Percentiles rank a stretch among this genome's conserved stretches.
Evolutionary conservation across 1,284 basidiomycete species (phyloP).

Genomic region (Pseudozyma hubeiensis): DNA sequence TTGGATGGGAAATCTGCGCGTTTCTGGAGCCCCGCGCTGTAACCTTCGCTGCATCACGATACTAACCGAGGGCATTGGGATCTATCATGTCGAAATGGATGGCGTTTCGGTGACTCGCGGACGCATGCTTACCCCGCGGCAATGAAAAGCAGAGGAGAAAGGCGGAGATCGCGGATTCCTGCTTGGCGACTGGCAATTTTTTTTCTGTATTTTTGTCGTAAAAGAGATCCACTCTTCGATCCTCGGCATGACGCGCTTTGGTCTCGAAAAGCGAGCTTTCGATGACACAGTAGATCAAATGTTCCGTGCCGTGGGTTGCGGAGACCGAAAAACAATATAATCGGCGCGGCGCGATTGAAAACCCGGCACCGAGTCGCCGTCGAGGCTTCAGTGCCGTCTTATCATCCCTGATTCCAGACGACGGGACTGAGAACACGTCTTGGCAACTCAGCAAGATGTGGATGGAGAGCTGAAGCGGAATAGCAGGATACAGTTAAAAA

Average conservation of each 20-base stretch:
- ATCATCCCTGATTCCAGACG: too few relatives aligned
- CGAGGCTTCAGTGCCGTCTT: not conserved
- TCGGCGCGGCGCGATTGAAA: not conserved
- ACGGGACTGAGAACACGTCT: too few relatives aligned
- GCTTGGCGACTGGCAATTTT: too few relatives aligned
- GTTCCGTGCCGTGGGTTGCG: conserved; percentile 31
- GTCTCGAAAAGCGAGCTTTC: too few relatives aligned
- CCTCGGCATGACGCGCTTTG: conserved; percentile 14
- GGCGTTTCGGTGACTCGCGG: conserved; percentile 1
- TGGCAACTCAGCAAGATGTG: too few relatives aligned
- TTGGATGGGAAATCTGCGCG: too few relatives aligned
- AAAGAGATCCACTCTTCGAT: conserved; percentile 1
- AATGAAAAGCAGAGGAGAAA: not conserved
- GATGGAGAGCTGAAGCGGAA: too few relatives aligned
- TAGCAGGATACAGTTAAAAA: too few relatives aligned
- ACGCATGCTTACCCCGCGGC: not conserved
- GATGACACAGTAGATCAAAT: not conserved
- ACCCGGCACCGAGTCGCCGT: not conserved
- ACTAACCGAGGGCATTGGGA: too few relatives aligned
- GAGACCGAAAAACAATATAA: conserved; percentile 6
- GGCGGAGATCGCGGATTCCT: not conserved
- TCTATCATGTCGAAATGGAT: too few relatives aligned
- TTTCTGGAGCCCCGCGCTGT: not conserved
- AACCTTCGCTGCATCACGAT: not conserved
- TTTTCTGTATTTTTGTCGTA: not conserved